Evolutionary conservation across 345 rosid genomes (phyloP), one percentile per base, ranked within the genome.

Genomic region (Citrus cavaleriei): DNA sequence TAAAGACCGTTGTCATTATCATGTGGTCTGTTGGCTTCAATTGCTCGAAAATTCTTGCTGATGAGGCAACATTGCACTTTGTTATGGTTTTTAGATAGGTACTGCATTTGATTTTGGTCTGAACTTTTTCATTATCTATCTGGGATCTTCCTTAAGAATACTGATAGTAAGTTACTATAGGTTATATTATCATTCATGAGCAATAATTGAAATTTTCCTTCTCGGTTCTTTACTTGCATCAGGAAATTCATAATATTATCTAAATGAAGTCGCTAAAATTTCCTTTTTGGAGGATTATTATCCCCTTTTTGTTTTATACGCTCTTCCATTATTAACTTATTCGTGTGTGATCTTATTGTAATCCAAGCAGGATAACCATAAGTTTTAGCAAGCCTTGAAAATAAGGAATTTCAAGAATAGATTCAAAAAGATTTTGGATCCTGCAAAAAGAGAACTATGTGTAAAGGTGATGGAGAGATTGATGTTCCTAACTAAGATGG

Each of bases 21-120:
- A 93, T 92, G 99, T 83, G 95, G 76, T 89, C 89, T 35, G 91
- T 95, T 67, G 91, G 99, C 88, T 93, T 95, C 88, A 95, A 90
- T 84, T 95, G 98, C 86, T 93, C 93, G 8, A 93, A 92, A 84
- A 89, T 95, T 75, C 84, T 95, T 30, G 87, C 89, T 16, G 93
- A 89, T 34, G 95, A 95, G 97, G 98, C 92, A 86, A 76, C 24
- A 34, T 34, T 42, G 0, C 51, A 42, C 68, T 21, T 72, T 6
- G 7, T 76, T 51, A 30, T 62, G 70, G 5, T 61, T 40, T 64
- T 63, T 49, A n/a, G 46, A 13, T 14, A 61, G 59, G 27, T 58
- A 24, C 1, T 21, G 10, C 2, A 4, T 49, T 65, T 75, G 34
- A 42, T 35, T 38, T 7, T 73, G 37, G 10, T 42, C 0, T 42